phyloP scores from a whole-genome alignment of 805 yeast species.

The Kuraishia molischiana region DNA sequence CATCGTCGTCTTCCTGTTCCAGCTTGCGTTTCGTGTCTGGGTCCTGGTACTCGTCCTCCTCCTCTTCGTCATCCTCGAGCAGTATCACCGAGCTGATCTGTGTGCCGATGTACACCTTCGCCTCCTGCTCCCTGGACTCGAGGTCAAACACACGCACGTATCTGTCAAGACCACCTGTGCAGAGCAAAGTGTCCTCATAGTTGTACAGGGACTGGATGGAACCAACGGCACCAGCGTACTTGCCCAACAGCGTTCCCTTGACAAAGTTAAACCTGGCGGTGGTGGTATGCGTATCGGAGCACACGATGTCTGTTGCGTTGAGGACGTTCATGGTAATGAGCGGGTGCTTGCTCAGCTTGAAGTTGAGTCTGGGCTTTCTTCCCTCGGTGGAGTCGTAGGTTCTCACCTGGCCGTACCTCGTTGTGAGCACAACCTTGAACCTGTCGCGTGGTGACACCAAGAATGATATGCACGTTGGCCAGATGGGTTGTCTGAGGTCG shows the following conservation, averaged over 20 bases:
- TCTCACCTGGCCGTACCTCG: conserved; percentile 70
- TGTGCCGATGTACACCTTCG: conserved; percentile 69
- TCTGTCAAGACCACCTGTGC: conserved; percentile 82
- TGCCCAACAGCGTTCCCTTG: conserved; percentile 50
- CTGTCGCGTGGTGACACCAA: conserved; percentile 24
- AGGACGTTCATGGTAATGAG: conserved; percentile 30
- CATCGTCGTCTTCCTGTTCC: conserved; percentile 18
- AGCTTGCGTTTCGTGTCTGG: conserved; percentile 10
- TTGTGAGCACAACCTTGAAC: conserved; percentile 53
- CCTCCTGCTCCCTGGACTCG: conserved; percentile 45
- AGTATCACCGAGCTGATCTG: conserved; percentile 48
- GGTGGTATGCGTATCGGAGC: conserved; percentile 57
- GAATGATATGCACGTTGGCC: conserved; percentile 56
- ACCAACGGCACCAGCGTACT: conserved; percentile 71
- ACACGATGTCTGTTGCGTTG: conserved; percentile 38
- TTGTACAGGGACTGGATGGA: conserved; percentile 39
- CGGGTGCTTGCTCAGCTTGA: conserved; percentile 46
- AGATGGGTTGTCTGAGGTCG: conserved; percentile 74
- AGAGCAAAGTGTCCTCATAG: conserved; percentile 35
- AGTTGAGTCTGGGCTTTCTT: conserved; percentile 53
- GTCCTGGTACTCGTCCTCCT: conserved; percentile 20
- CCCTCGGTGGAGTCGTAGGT: conserved; percentile 62
- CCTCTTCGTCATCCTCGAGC: conserved; percentile 35
- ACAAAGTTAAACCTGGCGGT: conserved; percentile 44
- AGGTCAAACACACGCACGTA: conserved; percentile 72